A percentile compares a stretch with the other conserved stretches of the same genome.
phyloP scores from a whole-genome alignment of 441 rosid species.

The Pelargonium myrrhifolium region DNA sequence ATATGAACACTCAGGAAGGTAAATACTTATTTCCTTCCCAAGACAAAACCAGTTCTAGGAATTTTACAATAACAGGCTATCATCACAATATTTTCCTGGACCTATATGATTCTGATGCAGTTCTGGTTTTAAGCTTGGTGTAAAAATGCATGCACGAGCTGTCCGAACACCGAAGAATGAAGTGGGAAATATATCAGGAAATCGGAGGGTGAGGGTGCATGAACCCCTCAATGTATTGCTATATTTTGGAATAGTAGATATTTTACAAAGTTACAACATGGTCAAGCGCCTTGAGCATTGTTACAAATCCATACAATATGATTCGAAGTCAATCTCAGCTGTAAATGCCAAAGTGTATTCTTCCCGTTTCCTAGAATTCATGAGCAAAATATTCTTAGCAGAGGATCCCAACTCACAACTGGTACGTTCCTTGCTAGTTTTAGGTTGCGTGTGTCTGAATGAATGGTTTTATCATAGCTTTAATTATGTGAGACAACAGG shows the following conservation, averaged over 20 bases:
- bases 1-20: not conserved
- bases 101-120: conserved; percentile 18
- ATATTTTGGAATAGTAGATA: conserved; percentile 40
- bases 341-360: conserved; percentile 43
- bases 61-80: too few relatives aligned
- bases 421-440: not conserved
- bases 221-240: conserved; percentile 33
- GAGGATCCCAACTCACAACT: conserved; percentile 16
- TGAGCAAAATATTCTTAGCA: conserved; percentile 33
- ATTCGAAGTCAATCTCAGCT: conserved; percentile 43
- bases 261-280: conserved; percentile 37
- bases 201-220: not conserved
- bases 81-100: too few relatives aligned
- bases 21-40: too few relatives aligned
- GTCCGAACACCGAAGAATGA: conserved; percentile 18
- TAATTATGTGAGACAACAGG: too few relatives aligned
- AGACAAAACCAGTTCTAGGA: too few relatives aligned
- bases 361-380: conserved; percentile 42
- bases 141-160: conserved; percentile 40
- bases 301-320: conserved; percentile 44
- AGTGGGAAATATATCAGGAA: not conserved
- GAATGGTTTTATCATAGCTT: too few relatives aligned
- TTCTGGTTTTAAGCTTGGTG: conserved; percentile 22
- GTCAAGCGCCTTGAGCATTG: conserved; percentile 42
- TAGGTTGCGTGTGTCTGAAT: too few relatives aligned